Evolutionary conservation across 768 basidiomycete species (phyloP).

Genomic region (Boletus rubropictus): DNA sequence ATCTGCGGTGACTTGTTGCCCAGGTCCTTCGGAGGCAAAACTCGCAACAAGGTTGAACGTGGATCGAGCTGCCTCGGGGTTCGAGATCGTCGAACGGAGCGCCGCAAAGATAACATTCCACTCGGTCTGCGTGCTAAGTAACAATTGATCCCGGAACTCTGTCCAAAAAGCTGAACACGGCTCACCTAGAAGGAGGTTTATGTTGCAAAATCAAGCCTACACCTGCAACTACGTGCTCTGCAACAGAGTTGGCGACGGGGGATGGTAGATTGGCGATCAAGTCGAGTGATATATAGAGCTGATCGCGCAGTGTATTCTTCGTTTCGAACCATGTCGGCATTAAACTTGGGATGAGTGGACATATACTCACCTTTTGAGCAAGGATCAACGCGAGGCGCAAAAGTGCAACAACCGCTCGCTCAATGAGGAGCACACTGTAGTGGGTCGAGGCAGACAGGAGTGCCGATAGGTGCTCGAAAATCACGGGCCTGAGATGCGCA

Average conservation of each 20-base stretch:
- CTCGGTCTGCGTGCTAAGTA: conserved; percentile 77
- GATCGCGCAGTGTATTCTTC: conserved; percentile 81
- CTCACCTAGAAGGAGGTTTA: conserved; percentile 57
- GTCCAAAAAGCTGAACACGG: neutral
- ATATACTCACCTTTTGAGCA: conserved; percentile 59
- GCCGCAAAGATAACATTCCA: conserved; percentile 92
- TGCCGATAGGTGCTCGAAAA: conserved; percentile 88
- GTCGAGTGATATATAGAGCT: conserved; percentile 92
- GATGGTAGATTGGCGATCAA: conserved; percentile 76
- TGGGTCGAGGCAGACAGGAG: conserved; percentile 70
- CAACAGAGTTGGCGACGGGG: conserved; percentile 71
- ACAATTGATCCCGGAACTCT: neutral
- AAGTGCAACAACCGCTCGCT: conserved; percentile 87
- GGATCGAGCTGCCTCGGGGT: conserved; percentile 80
- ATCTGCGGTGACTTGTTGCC: conserved; percentile 61
- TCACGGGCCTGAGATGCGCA: conserved; percentile 64
- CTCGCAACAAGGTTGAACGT: conserved; percentile 74
- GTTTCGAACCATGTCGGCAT: conserved; percentile 1
- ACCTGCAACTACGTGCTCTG: conserved; percentile 88
- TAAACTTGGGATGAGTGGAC: neutral
- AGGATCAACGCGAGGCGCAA: conserved; percentile 79
- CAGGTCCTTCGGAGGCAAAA: conserved; percentile 58
- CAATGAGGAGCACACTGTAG: conserved; percentile 88
- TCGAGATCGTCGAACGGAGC: conserved; percentile 76
- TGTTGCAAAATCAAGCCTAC: conserved; percentile 76